Percentiles rank a stretch among this genome's conserved stretches.
Conservation (phyloP, 2,329 filamentous ascomycete genomes). For the Leptosphaerulina australis region DNA sequence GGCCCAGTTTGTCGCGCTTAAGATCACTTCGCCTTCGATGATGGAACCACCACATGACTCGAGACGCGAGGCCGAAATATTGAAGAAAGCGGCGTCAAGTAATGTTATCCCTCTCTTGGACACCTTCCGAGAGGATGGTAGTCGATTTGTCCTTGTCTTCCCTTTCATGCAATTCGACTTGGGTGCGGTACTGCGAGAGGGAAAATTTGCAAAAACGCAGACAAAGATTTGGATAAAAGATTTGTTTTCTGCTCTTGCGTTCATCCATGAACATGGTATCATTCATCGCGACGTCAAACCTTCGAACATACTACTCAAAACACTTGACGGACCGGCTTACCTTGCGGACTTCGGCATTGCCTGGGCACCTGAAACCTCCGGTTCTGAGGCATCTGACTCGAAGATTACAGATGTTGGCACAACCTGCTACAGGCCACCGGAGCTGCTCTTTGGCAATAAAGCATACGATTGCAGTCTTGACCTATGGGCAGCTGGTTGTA, state of each 20-base stretch:
- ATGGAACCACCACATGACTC: conserved; percentile 84
- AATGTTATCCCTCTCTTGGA: conserved; percentile 72
- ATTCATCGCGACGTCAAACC: conserved; percentile 96
- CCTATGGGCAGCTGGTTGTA: conserved; percentile 86
- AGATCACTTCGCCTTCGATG: conserved; percentile 78
- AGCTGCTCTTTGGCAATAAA: conserved; percentile 83
- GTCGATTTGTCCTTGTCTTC: conserved; percentile 79
- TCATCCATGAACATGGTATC: conserved; percentile 76
- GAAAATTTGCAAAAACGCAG: conserved; percentile 49
- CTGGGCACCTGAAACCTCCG: conserved; percentile 68
- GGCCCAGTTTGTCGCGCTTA: conserved; percentile 69
- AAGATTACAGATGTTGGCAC: conserved; percentile 96
- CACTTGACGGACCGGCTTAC: conserved; percentile 71
- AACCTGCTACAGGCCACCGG: conserved; percentile 86
- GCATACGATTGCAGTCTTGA: conserved; percentile 76
- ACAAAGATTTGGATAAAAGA: conserved; percentile 64
- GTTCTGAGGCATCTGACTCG: conserved; percentile 65
- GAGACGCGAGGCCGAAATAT: conserved; percentile 76
- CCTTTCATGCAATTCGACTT: conserved; percentile 82
- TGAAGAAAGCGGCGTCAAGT: conserved; percentile 63
- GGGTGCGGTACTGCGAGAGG: conserved; percentile 65
- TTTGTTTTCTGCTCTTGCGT: conserved; percentile 71
- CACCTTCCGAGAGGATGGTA: conserved; percentile 71
- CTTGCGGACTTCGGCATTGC: conserved; percentile 92
- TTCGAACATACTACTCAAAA: conserved; percentile 78